Base-by-base conservation (phyloP, 129 eudicot genomes). In the Artemisia tridentata region DNA sequence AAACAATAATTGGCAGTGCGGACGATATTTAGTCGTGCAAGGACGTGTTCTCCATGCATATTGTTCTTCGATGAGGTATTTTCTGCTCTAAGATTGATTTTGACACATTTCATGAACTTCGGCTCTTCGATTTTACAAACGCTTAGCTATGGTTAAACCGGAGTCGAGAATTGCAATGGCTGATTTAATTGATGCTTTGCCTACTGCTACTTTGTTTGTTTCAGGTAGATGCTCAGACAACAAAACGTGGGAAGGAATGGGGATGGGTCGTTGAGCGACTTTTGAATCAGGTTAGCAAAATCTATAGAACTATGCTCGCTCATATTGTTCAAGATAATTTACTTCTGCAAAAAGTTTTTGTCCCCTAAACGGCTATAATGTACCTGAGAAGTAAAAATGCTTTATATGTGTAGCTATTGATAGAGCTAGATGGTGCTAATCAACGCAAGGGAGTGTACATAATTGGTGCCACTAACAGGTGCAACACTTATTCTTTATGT, bases 401-500 rank as follows among this genome's bases (percentile, higher is more conserved):
- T n/a, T n/a, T n/a, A n/a, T n/a, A n/a, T 68, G 7, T 84, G 76
- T 80, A 91, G 96, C 83, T 91, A 46, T 78, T 91, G 75, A 74
- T 86, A 47, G 96, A 91, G 76, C 83, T 91, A 65, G 96, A 88
- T 66, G 91, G 96, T 47, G 87, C 80, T 14, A 96, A 86, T n/a
- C 76, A 81, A 63, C 77, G 91, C 25, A 69, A 75, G 20, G 96
- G 96, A 17, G 98, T 91, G 73, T 88, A 80, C 71, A 76, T 87
- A n/a, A 90, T 90, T 71, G 91, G 91, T 72, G 98, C 98, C 38
- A 91, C 98, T 34, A 91, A 91, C 79, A 85, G 95, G 98, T 91
- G 70, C 17, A 60, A 60, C 31, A 64, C 47, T 20, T 64, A 48
- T 61, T 70, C 12, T 5, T 57, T 54, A 6, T 27, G 12, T 60